Conservation (phyloP, 2,329 filamentous ascomycete species). For the Raffaelea ambrosiae region DNA sequence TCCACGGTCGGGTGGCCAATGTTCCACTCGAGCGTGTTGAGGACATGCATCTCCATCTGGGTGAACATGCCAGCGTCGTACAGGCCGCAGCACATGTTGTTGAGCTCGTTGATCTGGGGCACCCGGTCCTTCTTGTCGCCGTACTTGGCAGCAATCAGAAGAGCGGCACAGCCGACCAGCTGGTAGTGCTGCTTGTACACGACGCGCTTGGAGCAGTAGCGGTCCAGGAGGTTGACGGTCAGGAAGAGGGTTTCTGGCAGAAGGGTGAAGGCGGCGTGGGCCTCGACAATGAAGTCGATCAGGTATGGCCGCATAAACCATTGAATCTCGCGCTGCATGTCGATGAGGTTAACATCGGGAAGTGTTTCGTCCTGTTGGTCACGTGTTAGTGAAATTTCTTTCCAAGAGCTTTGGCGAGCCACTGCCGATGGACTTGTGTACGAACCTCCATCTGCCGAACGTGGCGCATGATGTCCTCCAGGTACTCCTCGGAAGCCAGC, state of each 20-base stretch:
- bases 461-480: constrained; percentile 88
- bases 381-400: not conserved
- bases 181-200: constrained; percentile 99
- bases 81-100: constrained; percentile 97
- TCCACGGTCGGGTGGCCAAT: constrained; percentile 95
- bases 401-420: too few relatives aligned
- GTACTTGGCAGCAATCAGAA: constrained; percentile 96
- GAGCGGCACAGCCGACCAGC: constrained; percentile 87
- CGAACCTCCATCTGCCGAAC: constrained; percentile 89
- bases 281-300: constrained; percentile 96
- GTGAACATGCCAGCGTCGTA: constrained; percentile 99
- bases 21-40: constrained; percentile 94
- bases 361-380: constrained; percentile 63
- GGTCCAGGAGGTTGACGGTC: constrained; percentile 90
- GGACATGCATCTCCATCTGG: constrained; percentile 99
- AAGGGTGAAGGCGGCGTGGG: constrained; percentile 87
- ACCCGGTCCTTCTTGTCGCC: constrained; percentile 98
- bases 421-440: too few relatives aligned
- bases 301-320: constrained; percentile 99
- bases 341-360: constrained; percentile 93
- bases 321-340: constrained; percentile 98
- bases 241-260: constrained; percentile 93
- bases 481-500: constrained; percentile 78
- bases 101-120: constrained; percentile 92
- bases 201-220: constrained; percentile 94